phyloP scores from a whole-genome alignment of 495 filamentous ascomycete species.

The Talaromyces borbonicus region DNA sequence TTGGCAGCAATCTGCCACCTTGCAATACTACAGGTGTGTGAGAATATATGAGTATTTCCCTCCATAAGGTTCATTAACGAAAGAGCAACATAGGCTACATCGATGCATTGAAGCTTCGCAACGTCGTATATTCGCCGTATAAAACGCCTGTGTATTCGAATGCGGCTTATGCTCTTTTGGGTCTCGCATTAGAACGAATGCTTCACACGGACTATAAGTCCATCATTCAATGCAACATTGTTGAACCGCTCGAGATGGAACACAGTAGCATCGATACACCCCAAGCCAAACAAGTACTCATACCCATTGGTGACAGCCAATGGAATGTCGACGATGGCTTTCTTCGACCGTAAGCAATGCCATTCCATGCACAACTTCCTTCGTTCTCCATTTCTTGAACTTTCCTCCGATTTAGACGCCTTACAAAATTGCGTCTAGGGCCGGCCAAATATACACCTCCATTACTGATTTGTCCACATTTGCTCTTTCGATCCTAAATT shows the following conservation, averaged over 20 bases:
- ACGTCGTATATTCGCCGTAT: too few species aligned
- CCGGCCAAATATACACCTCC: background rate
- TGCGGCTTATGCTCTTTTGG: constrained; percentile 45
- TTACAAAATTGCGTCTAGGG: background rate
- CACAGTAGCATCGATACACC: constrained; percentile 19
- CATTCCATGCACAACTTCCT: too few species aligned
- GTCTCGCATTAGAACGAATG: constrained; percentile 40
- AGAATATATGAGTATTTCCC: constrained; percentile 28
- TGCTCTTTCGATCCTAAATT: background rate
- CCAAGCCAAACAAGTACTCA: constrained; percentile 24
- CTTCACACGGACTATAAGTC: constrained; percentile 6
- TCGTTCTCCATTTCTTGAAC: too few species aligned
- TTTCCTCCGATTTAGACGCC: too few species aligned
- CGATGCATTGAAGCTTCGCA: too few species aligned
- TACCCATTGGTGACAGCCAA: background rate
- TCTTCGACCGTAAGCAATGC: background rate
- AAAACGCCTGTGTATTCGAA: constrained; percentile 50
- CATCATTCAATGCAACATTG: constrained; percentile 17
- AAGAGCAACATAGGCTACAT: constrained; percentile 36
- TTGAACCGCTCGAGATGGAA: constrained; percentile 29
- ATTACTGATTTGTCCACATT: background rate
- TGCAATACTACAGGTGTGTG: too few species aligned
- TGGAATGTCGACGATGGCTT: background rate
- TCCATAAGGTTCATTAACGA: constrained; percentile 40
- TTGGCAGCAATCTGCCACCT: too few species aligned